Evolutionary conservation across 306 rosid species (phyloP).

Genomic region (Pyrus communis): DNA sequence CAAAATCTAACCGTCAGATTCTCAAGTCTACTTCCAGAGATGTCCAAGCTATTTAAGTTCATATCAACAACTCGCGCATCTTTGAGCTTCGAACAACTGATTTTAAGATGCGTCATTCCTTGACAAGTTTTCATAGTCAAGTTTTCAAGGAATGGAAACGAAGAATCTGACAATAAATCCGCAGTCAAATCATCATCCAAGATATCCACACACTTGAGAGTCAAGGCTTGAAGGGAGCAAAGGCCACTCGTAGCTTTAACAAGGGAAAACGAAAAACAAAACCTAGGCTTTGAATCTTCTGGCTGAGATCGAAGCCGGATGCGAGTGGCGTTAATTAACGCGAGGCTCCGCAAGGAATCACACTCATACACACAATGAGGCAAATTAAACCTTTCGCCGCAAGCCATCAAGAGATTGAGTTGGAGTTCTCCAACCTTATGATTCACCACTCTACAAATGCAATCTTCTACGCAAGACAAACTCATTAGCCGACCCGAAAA

Average conservation of each 20-base stretch:
- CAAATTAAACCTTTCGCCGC: background rate
- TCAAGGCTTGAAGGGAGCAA: background rate
- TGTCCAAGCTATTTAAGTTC: background rate
- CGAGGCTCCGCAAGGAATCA: background rate
- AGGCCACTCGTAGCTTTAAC: background rate
- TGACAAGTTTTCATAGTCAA: background rate
- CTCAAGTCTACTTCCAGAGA: background rate
- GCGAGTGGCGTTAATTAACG: background rate
- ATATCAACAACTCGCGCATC: background rate
- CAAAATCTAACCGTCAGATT: background rate
- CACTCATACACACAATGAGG: background rate
- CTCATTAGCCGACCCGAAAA: too few relatives aligned
- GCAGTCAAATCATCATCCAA: background rate
- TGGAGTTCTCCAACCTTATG: background rate
- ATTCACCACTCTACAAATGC: background rate
- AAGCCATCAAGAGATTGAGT: background rate
- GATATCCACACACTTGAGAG: background rate
- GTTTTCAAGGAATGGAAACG: background rate
- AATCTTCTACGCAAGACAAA: too few relatives aligned
- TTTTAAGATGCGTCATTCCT: background rate
- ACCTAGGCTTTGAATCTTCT: background rate
- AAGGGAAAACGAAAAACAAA: too few relatives aligned
- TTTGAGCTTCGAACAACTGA: background rate
- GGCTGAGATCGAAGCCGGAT: too few relatives aligned
- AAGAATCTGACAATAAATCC: background rate